Conservation (phyloP, 140 eudicot species). For the Bidens hawaiensis region DNA sequence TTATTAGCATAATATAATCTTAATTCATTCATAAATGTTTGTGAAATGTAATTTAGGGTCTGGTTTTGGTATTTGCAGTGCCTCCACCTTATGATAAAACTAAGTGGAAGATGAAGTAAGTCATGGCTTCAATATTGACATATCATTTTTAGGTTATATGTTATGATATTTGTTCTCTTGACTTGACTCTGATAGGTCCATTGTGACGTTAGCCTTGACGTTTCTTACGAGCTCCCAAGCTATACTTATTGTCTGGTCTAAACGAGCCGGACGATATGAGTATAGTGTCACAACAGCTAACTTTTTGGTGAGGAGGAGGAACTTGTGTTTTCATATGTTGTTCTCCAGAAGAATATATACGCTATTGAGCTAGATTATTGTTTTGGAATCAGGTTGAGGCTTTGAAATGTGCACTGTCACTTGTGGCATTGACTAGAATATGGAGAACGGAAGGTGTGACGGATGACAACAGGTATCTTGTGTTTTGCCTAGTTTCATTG, state of each 20-base stretch:
- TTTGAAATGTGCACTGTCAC: constrained; percentile 83
- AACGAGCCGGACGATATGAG: constrained; percentile 95
- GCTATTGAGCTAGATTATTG: no score
- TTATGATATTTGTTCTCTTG: not conserved
- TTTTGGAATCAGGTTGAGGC: constrained; percentile 71
- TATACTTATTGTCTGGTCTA: constrained; percentile 95
- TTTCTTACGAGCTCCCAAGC: constrained; percentile 97
- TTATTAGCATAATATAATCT: not conserved
- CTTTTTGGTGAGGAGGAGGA: constrained; percentile 74
- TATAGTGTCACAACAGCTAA: constrained; percentile 98
- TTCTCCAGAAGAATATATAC: not conserved
- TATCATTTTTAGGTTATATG: constrained; percentile 2
- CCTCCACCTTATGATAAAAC: constrained; percentile 36
- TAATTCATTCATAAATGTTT: not conserved
- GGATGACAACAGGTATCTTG: constrained; percentile 82
- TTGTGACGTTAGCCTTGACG: constrained; percentile 82
- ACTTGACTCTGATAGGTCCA: constrained; percentile 38
- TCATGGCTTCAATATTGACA: not conserved
- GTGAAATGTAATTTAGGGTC: constrained; percentile 2
- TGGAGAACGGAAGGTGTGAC: constrained; percentile 94
- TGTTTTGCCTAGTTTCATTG: constrained; percentile 5
- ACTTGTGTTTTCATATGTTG: not conserved
- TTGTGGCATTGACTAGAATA: constrained; percentile 68
- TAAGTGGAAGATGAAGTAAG: constrained; percentile 91
- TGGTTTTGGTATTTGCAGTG: constrained; percentile 27